These are phyloP conservation scores for Cylindrotheca fusiformis DNA, from an alignment of 108 stramenopile species.

Conservation along the genomic window DNA sequence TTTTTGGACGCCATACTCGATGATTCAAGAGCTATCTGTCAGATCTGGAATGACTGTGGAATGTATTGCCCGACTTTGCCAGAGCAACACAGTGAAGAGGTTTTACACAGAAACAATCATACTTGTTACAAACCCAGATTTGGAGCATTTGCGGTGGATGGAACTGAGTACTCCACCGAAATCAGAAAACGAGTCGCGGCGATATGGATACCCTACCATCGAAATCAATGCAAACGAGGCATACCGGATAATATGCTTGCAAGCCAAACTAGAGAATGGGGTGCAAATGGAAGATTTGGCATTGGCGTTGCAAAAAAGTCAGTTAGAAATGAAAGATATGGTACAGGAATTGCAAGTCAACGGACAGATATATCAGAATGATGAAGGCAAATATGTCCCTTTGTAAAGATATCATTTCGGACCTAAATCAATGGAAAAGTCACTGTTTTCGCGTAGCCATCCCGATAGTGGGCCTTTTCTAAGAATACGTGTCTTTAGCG, in stretches of 20 bases:
- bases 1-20: conserved; percentile 4
- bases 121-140: conserved; percentile 6
- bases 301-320: conserved; percentile 17
- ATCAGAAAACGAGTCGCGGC: neutral
- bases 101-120: conserved; percentile 17
- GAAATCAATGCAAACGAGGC: conserved; percentile 15
- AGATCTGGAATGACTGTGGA: conserved; percentile 12
- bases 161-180: conserved; percentile 12
- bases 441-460: conserved; percentile 17
- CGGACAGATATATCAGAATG: conserved; percentile 33
- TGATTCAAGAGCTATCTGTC: conserved; percentile 5
- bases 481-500: conserved; percentile 11
- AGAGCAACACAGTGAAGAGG: conserved; percentile 2
- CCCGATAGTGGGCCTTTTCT: conserved; percentile 12
- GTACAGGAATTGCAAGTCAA: conserved; percentile 21
- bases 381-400: conserved; percentile 26
- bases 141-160: conserved; percentile 26
- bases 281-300: conserved; percentile 27
- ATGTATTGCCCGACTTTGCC: conserved; percentile 18
- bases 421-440: conserved; percentile 1
- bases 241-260: conserved; percentile 16
- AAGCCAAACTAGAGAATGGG: conserved; percentile 8
- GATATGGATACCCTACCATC: conserved; percentile 20
- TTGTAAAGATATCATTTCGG: conserved; percentile 14
- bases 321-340: conserved; percentile 20